These are phyloP conservation scores for Durio zibethinus DNA, from an alignment of 345 rosid genomes.

Conservation along the genomic window DNA sequence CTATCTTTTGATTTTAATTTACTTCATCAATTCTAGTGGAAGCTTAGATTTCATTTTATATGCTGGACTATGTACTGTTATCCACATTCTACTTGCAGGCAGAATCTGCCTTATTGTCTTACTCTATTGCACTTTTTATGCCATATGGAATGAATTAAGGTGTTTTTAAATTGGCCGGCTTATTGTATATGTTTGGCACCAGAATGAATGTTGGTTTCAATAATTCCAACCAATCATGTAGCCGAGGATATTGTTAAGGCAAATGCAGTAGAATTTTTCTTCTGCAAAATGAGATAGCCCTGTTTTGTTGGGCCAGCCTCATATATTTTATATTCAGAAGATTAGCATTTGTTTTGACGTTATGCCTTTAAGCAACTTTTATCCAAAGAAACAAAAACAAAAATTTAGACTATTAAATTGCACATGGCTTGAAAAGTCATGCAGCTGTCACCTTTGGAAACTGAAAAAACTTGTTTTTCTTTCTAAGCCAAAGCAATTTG, in stretches of 20 bases:
- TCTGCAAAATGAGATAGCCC: neutral
- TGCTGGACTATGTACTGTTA: neutral
- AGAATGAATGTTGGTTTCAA: conserved; percentile 21
- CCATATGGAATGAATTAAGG: conserved; percentile 13
- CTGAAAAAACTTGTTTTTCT: neutral
- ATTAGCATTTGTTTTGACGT: neutral
- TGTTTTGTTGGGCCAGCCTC: neutral
- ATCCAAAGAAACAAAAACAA: neutral
- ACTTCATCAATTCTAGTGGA: conserved; percentile 15
- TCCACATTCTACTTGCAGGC: conserved; percentile 23
- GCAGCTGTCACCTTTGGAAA: neutral
- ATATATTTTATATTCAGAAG: neutral
- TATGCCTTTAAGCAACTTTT: neutral
- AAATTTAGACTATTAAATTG: neutral
- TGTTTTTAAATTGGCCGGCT: conserved; percentile 35
- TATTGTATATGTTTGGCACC: conserved; percentile 11
- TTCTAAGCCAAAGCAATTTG: neutral
- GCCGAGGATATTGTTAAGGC: conserved; percentile 22
- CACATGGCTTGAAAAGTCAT: neutral
- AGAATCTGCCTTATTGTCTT: conserved; percentile 18
- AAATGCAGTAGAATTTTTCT: neutral
- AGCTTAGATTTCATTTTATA: conserved; percentile 13
- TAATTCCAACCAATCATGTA: conserved; percentile 11
- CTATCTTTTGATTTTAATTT: neutral
- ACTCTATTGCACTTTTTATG: neutral